Evolutionary conservation across 345 rosid species (phyloP).

Genomic region (Adansonia digitata): DNA sequence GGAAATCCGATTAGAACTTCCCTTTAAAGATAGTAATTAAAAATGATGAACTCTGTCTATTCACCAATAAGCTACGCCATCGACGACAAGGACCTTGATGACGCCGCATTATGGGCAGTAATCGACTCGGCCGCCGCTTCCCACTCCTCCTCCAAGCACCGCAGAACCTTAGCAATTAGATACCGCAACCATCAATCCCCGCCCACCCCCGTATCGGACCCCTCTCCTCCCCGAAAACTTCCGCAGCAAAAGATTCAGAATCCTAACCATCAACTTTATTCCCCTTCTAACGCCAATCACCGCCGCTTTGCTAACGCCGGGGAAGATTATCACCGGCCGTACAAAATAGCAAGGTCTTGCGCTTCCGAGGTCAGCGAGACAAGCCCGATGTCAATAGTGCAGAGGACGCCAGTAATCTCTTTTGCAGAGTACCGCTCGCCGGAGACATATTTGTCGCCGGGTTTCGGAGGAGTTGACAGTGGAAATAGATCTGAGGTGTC

Average conservation of each 20-base stretch:
- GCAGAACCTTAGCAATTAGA: constrained; percentile 52
- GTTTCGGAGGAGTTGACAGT: constrained; percentile 33
- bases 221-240: constrained; percentile 35
- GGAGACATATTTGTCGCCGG: constrained; percentile 73
- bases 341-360: constrained; percentile 49
- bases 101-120: constrained; percentile 89
- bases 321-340: constrained; percentile 31
- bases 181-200: constrained; percentile 53
- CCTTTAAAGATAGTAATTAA: neutral
- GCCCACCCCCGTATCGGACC: constrained; percentile 43
- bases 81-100: constrained; percentile 90
- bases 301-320: neutral
- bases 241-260: constrained; percentile 23
- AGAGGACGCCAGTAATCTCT: constrained; percentile 27
- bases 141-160: constrained; percentile 40
- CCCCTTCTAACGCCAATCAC: constrained; percentile 19
- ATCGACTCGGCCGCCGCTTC: constrained; percentile 89
- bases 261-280: constrained; percentile 9
- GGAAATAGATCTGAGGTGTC: constrained; percentile 34
- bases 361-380: constrained; percentile 42
- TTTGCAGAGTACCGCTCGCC: constrained; percentile 36
- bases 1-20: neutral
- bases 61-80: constrained; percentile 22
- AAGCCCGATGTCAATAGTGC: constrained; percentile 55
- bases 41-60: constrained; percentile 12